Conservation (phyloP, 1,139 yeast species). For the Taphrina populina region DNA sequence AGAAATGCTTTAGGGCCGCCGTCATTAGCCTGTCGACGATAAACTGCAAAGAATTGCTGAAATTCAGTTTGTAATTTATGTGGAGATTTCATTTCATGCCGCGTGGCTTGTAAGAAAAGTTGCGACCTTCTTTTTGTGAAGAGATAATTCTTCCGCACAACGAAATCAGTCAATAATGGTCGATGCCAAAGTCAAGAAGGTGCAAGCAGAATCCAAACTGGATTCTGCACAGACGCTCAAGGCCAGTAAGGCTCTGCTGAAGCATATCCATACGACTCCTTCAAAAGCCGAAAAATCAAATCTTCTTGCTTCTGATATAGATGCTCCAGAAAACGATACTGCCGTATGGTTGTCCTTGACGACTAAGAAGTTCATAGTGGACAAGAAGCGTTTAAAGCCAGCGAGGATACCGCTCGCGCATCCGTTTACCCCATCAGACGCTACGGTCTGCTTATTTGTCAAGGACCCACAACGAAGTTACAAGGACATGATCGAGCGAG, state of each 20-base stretch:
- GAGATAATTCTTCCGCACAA: background rate
- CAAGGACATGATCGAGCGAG: conserved; percentile 58
- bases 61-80: background rate
- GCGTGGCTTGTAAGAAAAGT: conserved; percentile 11
- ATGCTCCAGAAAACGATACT: conserved; percentile 34
- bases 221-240: conserved; percentile 20
- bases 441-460: conserved; percentile 58
- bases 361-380: conserved; percentile 61
- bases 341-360: conserved; percentile 58
- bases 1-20: conserved; percentile 12
- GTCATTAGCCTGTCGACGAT: background rate
- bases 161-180: background rate
- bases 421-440: conserved; percentile 10
- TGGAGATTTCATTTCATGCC: background rate
- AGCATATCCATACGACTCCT: conserved; percentile 21
- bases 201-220: conserved; percentile 14
- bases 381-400: conserved; percentile 71
- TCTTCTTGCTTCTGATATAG: conserved; percentile 20
- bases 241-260: conserved; percentile 29
- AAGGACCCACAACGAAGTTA: conserved; percentile 66
- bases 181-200: conserved; percentile 1
- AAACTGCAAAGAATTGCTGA: background rate
- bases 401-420: conserved; percentile 50
- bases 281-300: conserved; percentile 9
- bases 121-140: conserved; percentile 5